Conservation (phyloP, 2,329 filamentous ascomycete genomes). For the Raffaelea albimanens region DNA sequence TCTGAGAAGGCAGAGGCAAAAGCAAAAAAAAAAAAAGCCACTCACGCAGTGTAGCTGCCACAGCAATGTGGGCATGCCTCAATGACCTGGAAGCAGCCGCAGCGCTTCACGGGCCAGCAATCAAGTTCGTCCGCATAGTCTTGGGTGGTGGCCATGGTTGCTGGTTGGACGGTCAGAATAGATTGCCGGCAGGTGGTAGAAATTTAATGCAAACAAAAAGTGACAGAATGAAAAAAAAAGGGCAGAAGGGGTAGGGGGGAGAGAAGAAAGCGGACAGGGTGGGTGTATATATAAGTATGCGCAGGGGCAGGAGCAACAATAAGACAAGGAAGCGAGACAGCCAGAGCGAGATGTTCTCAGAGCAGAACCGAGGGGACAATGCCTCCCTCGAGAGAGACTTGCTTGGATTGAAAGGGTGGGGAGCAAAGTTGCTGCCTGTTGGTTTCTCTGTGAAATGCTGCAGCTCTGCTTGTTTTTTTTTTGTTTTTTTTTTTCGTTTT, state of each 20-base stretch:
- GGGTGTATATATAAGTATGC: too few relatives aligned
- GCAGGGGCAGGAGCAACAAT: too few relatives aligned
- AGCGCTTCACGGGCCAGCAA: conserved; percentile 10
- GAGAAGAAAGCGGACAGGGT: too few relatives aligned
- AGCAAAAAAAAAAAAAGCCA: background rate
- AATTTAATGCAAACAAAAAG: background rate
- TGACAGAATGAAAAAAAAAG: background rate
- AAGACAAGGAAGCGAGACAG: too few relatives aligned
- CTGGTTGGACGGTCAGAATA: background rate
- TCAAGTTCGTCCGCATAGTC: conserved; percentile 9
- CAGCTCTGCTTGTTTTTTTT: too few relatives aligned
- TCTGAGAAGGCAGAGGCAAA: background rate
- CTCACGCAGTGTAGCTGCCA: conserved; percentile 12
- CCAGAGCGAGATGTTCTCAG: too few relatives aligned
- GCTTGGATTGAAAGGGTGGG: too few relatives aligned
- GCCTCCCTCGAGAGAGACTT: too few relatives aligned
- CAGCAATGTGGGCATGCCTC: conserved; percentile 10
- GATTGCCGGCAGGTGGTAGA: background rate
- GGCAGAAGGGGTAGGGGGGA: background rate
- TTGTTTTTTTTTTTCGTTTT: too few relatives aligned
- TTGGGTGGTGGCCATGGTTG: conserved; percentile 1
- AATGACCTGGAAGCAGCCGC: conserved; percentile 11
- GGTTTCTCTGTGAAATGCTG: too few relatives aligned
- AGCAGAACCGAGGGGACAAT: too few relatives aligned
- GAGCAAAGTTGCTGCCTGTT: too few relatives aligned